Evolutionary conservation across 2,329 filamentous ascomycete species (phyloP).

Genomic region (Chaetoscypha palmicola): DNA sequence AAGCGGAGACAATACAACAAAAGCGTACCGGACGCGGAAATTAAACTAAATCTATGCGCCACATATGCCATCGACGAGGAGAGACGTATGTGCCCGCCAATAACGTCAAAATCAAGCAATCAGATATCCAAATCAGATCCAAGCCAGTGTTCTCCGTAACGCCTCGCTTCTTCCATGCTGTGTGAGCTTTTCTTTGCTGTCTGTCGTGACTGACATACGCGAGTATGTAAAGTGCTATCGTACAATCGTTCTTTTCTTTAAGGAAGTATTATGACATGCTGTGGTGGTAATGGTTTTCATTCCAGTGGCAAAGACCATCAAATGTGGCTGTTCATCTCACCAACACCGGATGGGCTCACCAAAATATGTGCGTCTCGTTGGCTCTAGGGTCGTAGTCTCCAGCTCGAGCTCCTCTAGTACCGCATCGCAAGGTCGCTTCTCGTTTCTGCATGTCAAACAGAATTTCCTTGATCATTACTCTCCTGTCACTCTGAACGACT

Average conservation of each 20-base stretch:
- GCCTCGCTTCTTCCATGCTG: not conserved
- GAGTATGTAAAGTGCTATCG: not conserved
- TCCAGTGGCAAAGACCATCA: not conserved
- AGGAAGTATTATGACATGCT: not conserved
- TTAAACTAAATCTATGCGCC: too few species aligned
- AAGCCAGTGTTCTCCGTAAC: too few species aligned
- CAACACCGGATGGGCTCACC: too few species aligned
- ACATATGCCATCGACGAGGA: too few species aligned
- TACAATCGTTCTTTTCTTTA: not conserved
- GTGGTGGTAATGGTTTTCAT: not conserved
- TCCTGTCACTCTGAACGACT: slow-evolving; percentile 19
- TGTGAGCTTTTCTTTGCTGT: not conserved
- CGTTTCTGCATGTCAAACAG: slow-evolving; percentile 27
- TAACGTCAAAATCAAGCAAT: too few species aligned
- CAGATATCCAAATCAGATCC: too few species aligned
- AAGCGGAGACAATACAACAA: too few species aligned
- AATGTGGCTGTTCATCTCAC: too few species aligned
- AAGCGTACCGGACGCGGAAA: too few species aligned
- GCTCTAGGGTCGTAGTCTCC: slow-evolving; percentile 22
- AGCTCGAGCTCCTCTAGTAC: slow-evolving; percentile 24
- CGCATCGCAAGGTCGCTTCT: slow-evolving; percentile 26
- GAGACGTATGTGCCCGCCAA: too few species aligned
- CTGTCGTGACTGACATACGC: not conserved
- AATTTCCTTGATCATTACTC: slow-evolving; percentile 30
- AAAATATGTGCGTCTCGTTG: slow-evolving; percentile 18